Conservation (phyloP, 192 early-diverging fungal species). For the Backusella sp. region DNA sequence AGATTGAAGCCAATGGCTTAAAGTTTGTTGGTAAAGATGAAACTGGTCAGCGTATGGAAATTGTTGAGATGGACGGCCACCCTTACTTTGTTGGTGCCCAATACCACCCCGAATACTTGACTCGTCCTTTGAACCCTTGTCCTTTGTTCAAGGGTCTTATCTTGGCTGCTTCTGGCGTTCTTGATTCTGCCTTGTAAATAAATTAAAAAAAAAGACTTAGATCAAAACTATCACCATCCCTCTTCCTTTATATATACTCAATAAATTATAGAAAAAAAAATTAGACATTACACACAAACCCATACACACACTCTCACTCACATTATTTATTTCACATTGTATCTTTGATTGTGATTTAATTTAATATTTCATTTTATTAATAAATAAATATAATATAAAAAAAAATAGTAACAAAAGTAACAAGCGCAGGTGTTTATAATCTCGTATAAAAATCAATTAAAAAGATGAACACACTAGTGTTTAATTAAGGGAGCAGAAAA, state of each 20-base stretch:
- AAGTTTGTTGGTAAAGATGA: slow-evolving; percentile 94
- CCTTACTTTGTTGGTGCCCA: slow-evolving; percentile 94
- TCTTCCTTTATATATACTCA: slow-evolving; percentile 5
- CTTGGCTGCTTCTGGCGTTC: slow-evolving; percentile 75
- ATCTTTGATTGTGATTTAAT: background rate
- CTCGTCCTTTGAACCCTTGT: slow-evolving; percentile 87
- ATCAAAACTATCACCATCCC: background rate
- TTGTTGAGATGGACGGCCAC: slow-evolving; percentile 83
- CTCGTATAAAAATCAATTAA: background rate
- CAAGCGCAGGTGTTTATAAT: background rate
- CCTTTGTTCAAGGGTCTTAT: slow-evolving; percentile 93
- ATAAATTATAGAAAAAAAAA: slow-evolving; percentile 1
- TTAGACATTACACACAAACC: background rate
- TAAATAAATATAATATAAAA: background rate
- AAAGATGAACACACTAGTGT: background rate
- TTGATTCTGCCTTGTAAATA: slow-evolving; percentile 45
- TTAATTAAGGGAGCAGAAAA: background rate
- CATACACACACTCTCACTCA: background rate
- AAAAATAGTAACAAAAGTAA: background rate
- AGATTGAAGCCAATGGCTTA: slow-evolving; percentile 78
- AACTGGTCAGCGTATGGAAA: slow-evolving; percentile 97
- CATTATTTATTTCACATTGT: background rate
- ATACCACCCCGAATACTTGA: slow-evolving; percentile 98
- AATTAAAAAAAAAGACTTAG: background rate
- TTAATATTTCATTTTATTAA: slow-evolving; percentile 1